Evolutionary conservation across 2,329 filamentous ascomycete species (phyloP).

Genomic region (Colletotrichum sp.): DNA sequence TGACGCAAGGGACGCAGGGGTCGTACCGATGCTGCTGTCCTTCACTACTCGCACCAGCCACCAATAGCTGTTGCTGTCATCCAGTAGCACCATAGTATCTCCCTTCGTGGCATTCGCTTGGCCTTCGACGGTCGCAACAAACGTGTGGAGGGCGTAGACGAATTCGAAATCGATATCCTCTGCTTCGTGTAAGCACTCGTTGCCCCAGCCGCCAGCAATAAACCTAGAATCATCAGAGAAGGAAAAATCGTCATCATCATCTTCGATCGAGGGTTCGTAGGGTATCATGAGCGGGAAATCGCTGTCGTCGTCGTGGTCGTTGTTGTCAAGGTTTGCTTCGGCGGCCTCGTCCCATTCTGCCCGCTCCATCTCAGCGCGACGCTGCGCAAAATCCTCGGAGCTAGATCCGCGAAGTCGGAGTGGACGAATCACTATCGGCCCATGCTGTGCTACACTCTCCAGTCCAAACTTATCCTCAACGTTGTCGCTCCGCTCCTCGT

Average conservation of each 20-base stretch:
- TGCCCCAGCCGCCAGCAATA: constrained; percentile 75
- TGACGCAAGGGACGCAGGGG: background rate
- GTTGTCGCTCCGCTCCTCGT: background rate
- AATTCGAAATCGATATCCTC: constrained; percentile 99
- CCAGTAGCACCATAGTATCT: constrained; percentile 96
- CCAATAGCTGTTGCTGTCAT: constrained; percentile 99
- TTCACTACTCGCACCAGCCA: constrained; percentile 98
- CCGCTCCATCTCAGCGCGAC: constrained; percentile 14
- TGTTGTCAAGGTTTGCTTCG: constrained; percentile 25
- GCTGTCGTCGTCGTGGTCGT: constrained; percentile 25
- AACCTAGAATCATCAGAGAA: constrained; percentile 61
- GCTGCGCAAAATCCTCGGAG: constrained; percentile 1
- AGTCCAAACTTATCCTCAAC: constrained; percentile 5
- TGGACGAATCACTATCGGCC: constrained; percentile 1
- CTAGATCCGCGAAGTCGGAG: background rate
- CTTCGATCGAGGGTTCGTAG: constrained; percentile 47
- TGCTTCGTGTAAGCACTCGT: constrained; percentile 87
- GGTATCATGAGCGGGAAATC: constrained; percentile 43
- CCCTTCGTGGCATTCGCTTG: constrained; percentile 98
- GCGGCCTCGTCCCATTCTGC: constrained; percentile 23
- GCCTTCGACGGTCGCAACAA: constrained; percentile 95
- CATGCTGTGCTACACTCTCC: constrained; percentile 2
- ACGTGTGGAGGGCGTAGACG: constrained; percentile 97
- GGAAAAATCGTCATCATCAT: constrained; percentile 69
- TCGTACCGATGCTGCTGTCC: constrained; percentile 85